Evolutionary conservation across 2,329 filamentous ascomycete species (phyloP).

Genomic region (Epichloe sylvatica): DNA sequence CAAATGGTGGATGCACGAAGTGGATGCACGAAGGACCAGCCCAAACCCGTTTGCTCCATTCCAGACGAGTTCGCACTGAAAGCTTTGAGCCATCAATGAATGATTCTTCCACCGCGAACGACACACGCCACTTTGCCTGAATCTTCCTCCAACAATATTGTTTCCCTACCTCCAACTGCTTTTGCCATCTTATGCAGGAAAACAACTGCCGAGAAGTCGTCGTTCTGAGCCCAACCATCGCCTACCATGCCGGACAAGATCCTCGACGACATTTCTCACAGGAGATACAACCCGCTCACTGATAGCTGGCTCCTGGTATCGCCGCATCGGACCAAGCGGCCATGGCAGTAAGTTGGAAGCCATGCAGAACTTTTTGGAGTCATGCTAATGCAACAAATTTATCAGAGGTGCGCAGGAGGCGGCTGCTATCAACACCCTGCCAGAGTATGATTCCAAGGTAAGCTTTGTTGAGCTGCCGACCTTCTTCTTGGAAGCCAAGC

Average conservation of each 20-base stretch:
- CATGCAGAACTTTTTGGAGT: not conserved
- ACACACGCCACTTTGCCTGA: too few species aligned
- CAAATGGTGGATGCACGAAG: too few species aligned
- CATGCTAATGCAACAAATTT: not conserved
- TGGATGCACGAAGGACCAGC: not conserved
- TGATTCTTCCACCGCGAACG: too few species aligned
- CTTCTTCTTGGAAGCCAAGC: not conserved
- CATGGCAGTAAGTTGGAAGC: constrained; percentile 69
- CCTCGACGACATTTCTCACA: constrained; percentile 90
- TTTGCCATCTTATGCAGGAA: too few species aligned
- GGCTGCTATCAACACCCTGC: constrained; percentile 52
- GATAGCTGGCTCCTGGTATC: constrained; percentile 90
- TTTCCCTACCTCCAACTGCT: not conserved
- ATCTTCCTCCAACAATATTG: too few species aligned
- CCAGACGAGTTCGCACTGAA: not conserved
- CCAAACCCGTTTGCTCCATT: too few species aligned
- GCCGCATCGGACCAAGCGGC: constrained; percentile 88
- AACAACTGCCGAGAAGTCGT: not conserved
- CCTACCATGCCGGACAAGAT: constrained; percentile 54
- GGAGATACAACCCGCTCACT: constrained; percentile 82
- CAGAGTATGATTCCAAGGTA: constrained; percentile 66
- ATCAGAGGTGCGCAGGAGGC: constrained; percentile 63
- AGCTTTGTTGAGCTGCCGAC: constrained; percentile 7
- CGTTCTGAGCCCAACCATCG: not conserved
- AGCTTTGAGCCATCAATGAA: not conserved